These are phyloP conservation scores for carrot (Daucus carota) DNA, from an alignment of 129 eudicot species.

Conservation along the genomic window DNA sequence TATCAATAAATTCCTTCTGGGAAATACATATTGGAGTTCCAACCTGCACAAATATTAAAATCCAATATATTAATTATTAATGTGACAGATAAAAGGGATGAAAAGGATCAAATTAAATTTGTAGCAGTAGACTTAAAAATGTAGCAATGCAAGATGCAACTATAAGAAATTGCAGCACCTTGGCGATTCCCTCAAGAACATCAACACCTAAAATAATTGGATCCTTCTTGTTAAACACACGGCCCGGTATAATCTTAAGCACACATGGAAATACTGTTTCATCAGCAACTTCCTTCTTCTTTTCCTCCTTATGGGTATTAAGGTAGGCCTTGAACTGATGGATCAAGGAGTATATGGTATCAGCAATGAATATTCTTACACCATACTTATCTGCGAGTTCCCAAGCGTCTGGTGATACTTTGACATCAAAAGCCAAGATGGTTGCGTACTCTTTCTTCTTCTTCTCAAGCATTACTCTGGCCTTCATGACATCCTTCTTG, in stretches of 20 bases:
- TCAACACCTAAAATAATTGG: conserved; percentile 91
- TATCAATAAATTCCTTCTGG: conserved; percentile 62
- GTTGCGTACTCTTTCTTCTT: conserved; percentile 69
- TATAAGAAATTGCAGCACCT: conserved; percentile 34
- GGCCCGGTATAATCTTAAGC: conserved; percentile 64
- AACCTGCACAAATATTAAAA: conserved; percentile 31
- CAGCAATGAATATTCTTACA: conserved; percentile 68
- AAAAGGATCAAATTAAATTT: neutral
- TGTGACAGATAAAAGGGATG: neutral
- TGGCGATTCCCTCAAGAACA: conserved; percentile 72
- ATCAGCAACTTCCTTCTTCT: conserved; percentile 70
- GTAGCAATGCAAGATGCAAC: neutral
- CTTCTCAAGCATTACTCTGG: conserved; percentile 91
- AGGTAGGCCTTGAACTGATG: conserved; percentile 87
- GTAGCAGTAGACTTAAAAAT: neutral
- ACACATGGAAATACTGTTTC: conserved; percentile 91
- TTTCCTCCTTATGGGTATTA: conserved; percentile 78
- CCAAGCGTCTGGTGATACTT: conserved; percentile 82
- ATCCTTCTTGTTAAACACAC: conserved; percentile 81
- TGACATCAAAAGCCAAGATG: conserved; percentile 89
- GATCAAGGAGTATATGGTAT: conserved; percentile 68
- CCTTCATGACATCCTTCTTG: conserved; percentile 84
- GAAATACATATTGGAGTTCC: conserved; percentile 96
- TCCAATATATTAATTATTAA: neutral
- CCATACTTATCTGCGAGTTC: conserved; percentile 78